Evolutionary conservation across 2,329 filamentous ascomycete species (phyloP).

Genomic region (Cordyceps cateniannulata): DNA sequence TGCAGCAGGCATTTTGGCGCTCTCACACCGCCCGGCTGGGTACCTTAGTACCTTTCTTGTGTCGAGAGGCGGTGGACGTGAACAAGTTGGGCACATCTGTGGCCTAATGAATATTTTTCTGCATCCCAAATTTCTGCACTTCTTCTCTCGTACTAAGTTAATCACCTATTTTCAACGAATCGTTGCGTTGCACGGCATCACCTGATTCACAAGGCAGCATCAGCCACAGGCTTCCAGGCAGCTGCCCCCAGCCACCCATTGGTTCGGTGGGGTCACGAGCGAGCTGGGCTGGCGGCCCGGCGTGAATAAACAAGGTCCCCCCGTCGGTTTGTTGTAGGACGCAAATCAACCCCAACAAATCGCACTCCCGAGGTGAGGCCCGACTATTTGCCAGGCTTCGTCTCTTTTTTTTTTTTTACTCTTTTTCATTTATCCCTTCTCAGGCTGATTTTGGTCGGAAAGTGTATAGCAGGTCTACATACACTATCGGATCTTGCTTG

Average conservation of each 20-base stretch:
- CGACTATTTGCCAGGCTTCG: background rate
- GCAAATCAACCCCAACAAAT: slow-evolving; percentile 1
- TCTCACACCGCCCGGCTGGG: slow-evolving; percentile 1
- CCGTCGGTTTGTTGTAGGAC: background rate
- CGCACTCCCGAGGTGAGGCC: background rate
- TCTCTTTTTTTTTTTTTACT: background rate
- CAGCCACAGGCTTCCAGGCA: slow-evolving; percentile 1
- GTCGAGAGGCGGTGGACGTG: background rate
- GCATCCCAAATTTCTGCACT: background rate
- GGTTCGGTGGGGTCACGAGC: slow-evolving; percentile 10
- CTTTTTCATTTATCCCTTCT: background rate
- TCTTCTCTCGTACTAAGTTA: background rate
- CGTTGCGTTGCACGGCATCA: background rate
- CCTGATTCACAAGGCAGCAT: background rate
- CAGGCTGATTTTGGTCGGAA: background rate
- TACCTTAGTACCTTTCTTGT: background rate
- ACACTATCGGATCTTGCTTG: background rate
- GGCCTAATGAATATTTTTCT: background rate
- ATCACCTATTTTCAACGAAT: background rate
- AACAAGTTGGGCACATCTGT: background rate
- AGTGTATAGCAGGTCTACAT: background rate
- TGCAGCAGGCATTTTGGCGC: background rate
- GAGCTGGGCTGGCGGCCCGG: background rate
- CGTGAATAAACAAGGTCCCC: background rate
- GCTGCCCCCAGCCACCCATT: background rate